Evolutionary conservation across 768 basidiomycete species (phyloP).

Genomic region (Mrakia frigida): DNA sequence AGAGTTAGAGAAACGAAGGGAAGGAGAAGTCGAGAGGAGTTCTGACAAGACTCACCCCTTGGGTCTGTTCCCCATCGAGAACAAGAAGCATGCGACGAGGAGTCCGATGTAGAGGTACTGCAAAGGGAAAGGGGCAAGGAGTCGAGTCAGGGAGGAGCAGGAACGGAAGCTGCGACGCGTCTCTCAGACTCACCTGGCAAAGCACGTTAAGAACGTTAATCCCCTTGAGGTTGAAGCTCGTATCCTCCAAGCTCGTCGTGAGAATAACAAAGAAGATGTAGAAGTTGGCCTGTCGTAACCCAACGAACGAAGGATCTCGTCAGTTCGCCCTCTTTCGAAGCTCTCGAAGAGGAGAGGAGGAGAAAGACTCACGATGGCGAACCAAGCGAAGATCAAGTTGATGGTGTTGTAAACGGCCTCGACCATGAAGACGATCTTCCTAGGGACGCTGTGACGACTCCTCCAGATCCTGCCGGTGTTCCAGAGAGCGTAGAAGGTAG

Average conservation of each 20-base stretch:
- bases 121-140: not conserved
- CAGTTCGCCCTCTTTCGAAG: conserved; percentile 34
- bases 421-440: conserved; percentile 67
- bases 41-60: conserved; percentile 58
- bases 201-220: conserved; percentile 79
- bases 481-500: conserved; percentile 82
- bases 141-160: not conserved
- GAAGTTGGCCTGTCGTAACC: conserved; percentile 52
- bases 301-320: not conserved
- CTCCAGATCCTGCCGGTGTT: conserved; percentile 73
- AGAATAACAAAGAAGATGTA: conserved; percentile 62
- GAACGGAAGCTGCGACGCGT: not conserved
- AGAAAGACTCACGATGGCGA: conserved; percentile 25
- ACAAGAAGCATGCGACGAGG: conserved; percentile 75
- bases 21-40: conserved; percentile 61
- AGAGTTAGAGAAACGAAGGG: conserved; percentile 92
- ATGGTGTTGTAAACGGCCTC: conserved; percentile 84
- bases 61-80: conserved; percentile 83
- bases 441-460: conserved; percentile 71
- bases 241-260: conserved; percentile 57
- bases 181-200: conserved; percentile 75
- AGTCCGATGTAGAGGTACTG: conserved; percentile 67
- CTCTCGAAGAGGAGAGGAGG: conserved; percentile 57
- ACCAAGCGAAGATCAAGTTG: conserved; percentile 19
- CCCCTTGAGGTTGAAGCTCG: conserved; percentile 31